These are phyloP conservation scores for Bretschneidera sinensis DNA, from an alignment of 345 rosid species.

Conservation along the genomic window DNA sequence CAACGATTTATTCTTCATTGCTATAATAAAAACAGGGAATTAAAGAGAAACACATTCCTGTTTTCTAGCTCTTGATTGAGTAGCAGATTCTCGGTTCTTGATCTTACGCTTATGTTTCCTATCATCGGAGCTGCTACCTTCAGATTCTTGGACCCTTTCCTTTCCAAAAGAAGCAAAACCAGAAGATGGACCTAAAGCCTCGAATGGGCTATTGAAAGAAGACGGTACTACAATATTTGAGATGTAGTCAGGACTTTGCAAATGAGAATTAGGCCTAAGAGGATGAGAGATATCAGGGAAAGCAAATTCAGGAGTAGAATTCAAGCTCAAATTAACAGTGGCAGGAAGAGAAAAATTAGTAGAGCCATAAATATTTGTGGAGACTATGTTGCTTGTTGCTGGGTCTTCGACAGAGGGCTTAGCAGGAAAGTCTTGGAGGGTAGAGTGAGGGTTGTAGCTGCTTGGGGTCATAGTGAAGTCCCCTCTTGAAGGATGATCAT, in stretches of 20 bases:
- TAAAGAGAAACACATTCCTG: conserved; percentile 38
- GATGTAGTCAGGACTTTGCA: conserved; percentile 25
- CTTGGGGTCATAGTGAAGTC: no score
- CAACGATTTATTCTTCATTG: neutral
- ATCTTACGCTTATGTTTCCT: conserved; percentile 63
- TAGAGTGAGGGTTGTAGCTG: conserved; percentile 25
- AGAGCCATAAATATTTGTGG: conserved; percentile 21
- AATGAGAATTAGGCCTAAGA: conserved; percentile 19
- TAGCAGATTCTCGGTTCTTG: conserved; percentile 85
- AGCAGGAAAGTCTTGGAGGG: conserved; percentile 67
- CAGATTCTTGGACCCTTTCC: conserved; percentile 44
- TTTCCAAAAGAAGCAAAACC: conserved; percentile 31
- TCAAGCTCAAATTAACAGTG: conserved; percentile 58
- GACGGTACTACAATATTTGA: conserved; percentile 26
- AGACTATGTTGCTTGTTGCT: conserved; percentile 21
- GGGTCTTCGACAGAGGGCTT: conserved; percentile 32
- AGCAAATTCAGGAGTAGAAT: conserved; percentile 47
- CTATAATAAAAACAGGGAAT: neutral
- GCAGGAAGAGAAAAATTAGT: conserved; percentile 33
- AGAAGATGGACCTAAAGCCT: conserved; percentile 31
- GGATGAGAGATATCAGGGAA: conserved; percentile 40
- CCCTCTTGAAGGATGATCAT: conserved; percentile 23
- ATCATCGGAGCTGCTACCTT: conserved; percentile 33
- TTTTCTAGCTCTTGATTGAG: conserved; percentile 82
- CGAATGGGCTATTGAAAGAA: conserved; percentile 30